Percentiles rank a stretch among this genome's conserved stretches.
These are phyloP conservation scores for Nannizzia gypsea DNA, from an alignment of 2,329 filamentous ascomycete species.

Conservation along the genomic window DNA sequence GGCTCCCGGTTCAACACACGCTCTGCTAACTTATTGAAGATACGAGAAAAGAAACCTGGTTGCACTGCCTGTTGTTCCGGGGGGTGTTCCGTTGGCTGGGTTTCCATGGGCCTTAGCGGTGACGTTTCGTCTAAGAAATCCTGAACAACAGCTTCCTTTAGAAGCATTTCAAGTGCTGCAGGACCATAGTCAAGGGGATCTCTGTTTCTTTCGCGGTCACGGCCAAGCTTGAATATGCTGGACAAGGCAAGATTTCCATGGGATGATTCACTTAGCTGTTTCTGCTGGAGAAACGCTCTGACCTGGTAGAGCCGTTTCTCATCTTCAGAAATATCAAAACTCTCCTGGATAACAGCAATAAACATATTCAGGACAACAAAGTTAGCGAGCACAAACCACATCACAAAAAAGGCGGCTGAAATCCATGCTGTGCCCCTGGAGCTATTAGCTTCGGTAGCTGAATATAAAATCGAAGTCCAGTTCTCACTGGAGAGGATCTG, in stretches of 20 bases:
- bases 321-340: conserved; percentile 96
- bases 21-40: conserved; percentile 50
- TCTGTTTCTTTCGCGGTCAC: conserved; percentile 49
- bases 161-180: conserved; percentile 85
- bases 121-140: conserved; percentile 76
- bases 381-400: conserved; percentile 92
- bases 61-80: conserved; percentile 34
- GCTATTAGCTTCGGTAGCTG: conserved; percentile 58
- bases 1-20: conserved; percentile 57
- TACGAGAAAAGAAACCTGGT: conserved; percentile 47
- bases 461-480: conserved; percentile 83
- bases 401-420: conserved; percentile 75
- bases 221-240: conserved; percentile 53
- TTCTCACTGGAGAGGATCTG: conserved; percentile 92
- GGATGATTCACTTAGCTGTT: conserved; percentile 60
- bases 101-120: conserved; percentile 22
- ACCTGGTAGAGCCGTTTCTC: conserved; percentile 96
- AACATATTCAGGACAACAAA: conserved; percentile 99
- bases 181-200: conserved; percentile 88
- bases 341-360: conserved; percentile 99
- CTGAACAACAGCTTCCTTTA: conserved; percentile 88
- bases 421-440: conserved; percentile 72
- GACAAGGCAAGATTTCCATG: conserved; percentile 65
- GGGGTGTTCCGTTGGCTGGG: conserved; percentile 19
- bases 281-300: conserved; percentile 82